Percentiles rank a stretch among this genome's conserved stretches.
These are phyloP conservation scores for Lathyrus oleraceus DNA, from an alignment of 306 rosid genomes.

Conservation along the genomic window DNA sequence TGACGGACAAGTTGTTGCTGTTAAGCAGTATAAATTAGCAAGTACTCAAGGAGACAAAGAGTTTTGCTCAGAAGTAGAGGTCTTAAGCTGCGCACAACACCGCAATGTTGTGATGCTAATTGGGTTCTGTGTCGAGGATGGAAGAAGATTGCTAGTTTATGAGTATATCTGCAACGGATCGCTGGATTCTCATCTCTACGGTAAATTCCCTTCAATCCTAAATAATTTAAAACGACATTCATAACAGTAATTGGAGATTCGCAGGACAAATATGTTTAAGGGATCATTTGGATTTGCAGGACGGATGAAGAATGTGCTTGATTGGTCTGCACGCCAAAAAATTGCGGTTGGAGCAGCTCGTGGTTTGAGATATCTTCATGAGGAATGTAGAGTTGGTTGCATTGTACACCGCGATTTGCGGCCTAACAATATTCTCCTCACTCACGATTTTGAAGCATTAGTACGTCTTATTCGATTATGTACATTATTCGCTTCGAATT, in stretches of 20 bases:
- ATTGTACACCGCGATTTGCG: slow-evolving; percentile 96
- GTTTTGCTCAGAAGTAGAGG: slow-evolving; percentile 96
- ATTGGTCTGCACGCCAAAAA: slow-evolving; percentile 84
- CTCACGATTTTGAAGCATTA: slow-evolving; percentile 96
- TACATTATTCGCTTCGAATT: slow-evolving; percentile 22
- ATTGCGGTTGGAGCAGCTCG: slow-evolving; percentile 95
- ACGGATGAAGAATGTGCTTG: slow-evolving; percentile 47
- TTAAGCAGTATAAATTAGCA: slow-evolving; percentile 85
- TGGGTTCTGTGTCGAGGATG: slow-evolving; percentile 89
- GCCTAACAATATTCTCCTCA: slow-evolving; percentile 94
- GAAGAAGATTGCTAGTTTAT: slow-evolving; percentile 87
- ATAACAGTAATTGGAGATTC: not conserved
- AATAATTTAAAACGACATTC: slow-evolving; percentile 5
- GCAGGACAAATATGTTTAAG: not conserved
- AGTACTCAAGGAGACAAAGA: slow-evolving; percentile 95
- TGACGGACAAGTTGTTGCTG: slow-evolving; percentile 83
- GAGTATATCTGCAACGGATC: slow-evolving; percentile 95
- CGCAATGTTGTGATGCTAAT: slow-evolving; percentile 93
- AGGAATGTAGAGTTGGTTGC: slow-evolving; percentile 99
- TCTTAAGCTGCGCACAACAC: slow-evolving; percentile 96
- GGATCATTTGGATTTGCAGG: slow-evolving; percentile 52
- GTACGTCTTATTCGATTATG: slow-evolving; percentile 48
- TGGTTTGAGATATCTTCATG: slow-evolving; percentile 97
- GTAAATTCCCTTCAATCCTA: slow-evolving; percentile 45
- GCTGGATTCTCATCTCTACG: slow-evolving; percentile 83